Evolutionary conservation across 345 rosid genomes (phyloP).

Genomic region (Gossypium mustelinum): DNA sequence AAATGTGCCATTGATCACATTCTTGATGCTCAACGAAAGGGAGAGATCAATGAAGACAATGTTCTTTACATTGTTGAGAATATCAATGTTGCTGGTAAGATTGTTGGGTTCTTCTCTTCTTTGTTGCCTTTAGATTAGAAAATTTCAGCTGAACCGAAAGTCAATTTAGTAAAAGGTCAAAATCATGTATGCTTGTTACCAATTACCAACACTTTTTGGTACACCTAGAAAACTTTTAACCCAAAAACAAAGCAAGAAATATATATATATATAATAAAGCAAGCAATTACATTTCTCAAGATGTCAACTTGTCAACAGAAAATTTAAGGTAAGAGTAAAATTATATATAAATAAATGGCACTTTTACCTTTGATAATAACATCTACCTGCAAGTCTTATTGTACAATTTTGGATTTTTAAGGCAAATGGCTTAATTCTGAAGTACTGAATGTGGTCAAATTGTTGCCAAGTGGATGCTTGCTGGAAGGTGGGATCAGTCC

Average conservation of each 20-base stretch:
- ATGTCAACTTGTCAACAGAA: neutral
- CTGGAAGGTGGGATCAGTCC: too few relatives aligned
- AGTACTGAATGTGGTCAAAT: neutral
- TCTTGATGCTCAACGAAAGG: constrained; percentile 79
- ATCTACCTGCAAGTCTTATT: neutral
- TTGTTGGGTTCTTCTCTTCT: neutral
- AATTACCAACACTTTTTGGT: neutral
- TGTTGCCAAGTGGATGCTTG: neutral
- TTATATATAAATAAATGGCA: neutral
- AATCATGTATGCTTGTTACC: neutral
- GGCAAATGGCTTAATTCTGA: neutral
- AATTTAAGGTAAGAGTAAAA: neutral
- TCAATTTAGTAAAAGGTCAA: neutral
- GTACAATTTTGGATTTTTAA: neutral
- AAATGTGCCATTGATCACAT: constrained; percentile 96
- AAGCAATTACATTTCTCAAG: neutral
- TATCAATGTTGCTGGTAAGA: constrained; percentile 89
- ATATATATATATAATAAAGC: too few relatives aligned
- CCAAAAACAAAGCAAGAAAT: neutral
- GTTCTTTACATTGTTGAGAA: constrained; percentile 98
- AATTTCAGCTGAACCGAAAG: neutral
- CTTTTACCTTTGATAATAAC: neutral
- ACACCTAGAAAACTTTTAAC: neutral
- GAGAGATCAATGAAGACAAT: constrained; percentile 93
- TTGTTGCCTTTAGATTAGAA: neutral